Base-by-base conservation (phyloP, 1,284 basidiomycete species). In the Apiotrichum sp. region DNA sequence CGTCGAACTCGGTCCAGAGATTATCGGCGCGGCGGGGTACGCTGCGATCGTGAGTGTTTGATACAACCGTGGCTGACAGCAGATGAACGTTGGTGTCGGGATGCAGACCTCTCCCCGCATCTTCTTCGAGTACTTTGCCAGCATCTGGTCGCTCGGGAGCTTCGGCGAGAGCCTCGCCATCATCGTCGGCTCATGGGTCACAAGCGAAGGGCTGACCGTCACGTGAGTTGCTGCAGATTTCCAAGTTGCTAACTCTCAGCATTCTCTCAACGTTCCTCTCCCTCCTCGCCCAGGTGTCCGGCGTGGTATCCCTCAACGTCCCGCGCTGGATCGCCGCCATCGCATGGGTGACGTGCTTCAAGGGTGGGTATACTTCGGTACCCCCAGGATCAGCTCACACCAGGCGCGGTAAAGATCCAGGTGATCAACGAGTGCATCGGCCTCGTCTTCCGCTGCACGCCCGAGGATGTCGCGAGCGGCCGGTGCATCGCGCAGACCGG, bases 361-460 rank as follows among this genome's bases (percentile, higher is more conserved):
- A 74, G 62, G 40, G 40, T 41, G n/a, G n/a, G 54, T 64, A 63
- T 7, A 33, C 56, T 53, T 46, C 42, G n/a, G 14, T 38, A 16
- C 33, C 9, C 11, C 10, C n/a, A 41, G n/a, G 31, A 39, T 14
- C 40, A 13, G 32, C 14, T 31, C 31, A 36, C 22, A 13, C 40
- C 40, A 62, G 64, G 58, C 31, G 71, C 74, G 11, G 70, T 71
- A 5, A 59, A 67, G 13, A 57, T 79, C 10, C 70, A 76, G 42
- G 68, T 78, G 48, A 79, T 79, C 70, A 79, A 80, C 65, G 78
- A 78, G 57, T 65, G 71, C 22, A 44, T 62, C 6, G 77, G 77
- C 4, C 61, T 74, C 8, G 47, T 50, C 11, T 77, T 80, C 63
- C 40, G 70, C 36, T 80, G 78, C 57, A 62, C 75, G 8, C 31